These are phyloP conservation scores for Thalassiosira ordinaria DNA, from an alignment of 352 stramenopile species.

Conservation along the genomic window DNA sequence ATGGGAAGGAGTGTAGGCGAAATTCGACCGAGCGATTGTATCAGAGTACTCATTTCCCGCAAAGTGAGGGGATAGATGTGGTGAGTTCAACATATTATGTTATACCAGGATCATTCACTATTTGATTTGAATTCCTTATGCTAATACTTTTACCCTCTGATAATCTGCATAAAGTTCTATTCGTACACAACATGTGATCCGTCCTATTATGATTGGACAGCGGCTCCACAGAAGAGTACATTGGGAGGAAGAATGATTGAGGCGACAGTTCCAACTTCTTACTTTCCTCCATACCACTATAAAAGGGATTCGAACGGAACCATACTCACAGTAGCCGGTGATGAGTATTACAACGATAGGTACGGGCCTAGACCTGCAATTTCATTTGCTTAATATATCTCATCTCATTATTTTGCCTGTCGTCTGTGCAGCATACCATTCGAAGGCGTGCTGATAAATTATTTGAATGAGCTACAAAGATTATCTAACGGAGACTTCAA, in stretches of 20 bases:
- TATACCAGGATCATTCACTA: too few species aligned
- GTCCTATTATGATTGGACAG: background rate
- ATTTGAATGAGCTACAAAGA: conserved; percentile 7
- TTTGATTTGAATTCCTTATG: background rate
- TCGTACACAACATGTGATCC: background rate
- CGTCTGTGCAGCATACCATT: conserved; percentile 1
- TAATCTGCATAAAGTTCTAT: background rate
- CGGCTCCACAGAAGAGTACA: background rate
- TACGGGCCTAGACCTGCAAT: background rate
- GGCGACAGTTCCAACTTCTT: background rate
- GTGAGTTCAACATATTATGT: too few species aligned
- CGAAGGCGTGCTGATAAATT: conserved; percentile 36
- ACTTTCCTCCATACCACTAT: background rate
- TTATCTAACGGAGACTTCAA: conserved; percentile 45
- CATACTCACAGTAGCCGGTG: background rate
- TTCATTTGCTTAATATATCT: background rate
- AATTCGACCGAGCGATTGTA: background rate
- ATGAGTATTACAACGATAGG: conserved; percentile 6
- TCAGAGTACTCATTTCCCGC: background rate
- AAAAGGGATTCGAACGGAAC: background rate
- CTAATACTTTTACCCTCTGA: background rate
- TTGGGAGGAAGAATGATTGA: background rate
- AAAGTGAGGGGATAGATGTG: background rate
- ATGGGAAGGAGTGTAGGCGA: background rate
- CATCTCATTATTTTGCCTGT: background rate